phyloP scores from a whole-genome alignment of 192 early-diverging fungal genomes.

The Coemansia sp. region DNA sequence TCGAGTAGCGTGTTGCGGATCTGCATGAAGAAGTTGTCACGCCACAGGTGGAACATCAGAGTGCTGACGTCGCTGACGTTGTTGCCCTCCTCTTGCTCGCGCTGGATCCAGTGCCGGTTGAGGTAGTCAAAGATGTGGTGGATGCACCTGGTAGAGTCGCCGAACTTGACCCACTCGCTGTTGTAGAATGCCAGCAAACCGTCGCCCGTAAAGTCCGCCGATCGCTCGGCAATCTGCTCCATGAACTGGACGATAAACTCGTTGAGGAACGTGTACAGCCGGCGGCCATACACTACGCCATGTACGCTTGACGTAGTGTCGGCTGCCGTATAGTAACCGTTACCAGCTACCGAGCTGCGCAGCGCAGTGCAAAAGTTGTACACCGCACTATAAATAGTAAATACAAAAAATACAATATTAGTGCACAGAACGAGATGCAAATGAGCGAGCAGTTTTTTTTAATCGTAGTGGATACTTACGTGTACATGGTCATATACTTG shows the following conservation, averaged over 20 bases:
- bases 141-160: constrained; percentile 79
- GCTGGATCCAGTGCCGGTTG: constrained; percentile 97
- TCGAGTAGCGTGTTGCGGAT: constrained; percentile 53
- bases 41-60: constrained; percentile 77
- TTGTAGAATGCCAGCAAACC: constrained; percentile 87
- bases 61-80: constrained; percentile 90
- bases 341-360: constrained; percentile 26
- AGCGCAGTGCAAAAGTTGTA: constrained; percentile 59
- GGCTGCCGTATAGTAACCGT: constrained; percentile 37
- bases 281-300: constrained; percentile 59
- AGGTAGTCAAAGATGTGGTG: constrained; percentile 94
- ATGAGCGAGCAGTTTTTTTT: not conserved
- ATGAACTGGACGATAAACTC: constrained; percentile 62
- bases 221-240: constrained; percentile 56
- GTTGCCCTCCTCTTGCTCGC: constrained; percentile 94
- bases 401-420: not conserved
- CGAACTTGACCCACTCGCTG: constrained; percentile 88
- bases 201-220: constrained; percentile 74
- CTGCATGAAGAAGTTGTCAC: constrained; percentile 66
- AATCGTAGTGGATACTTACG: constrained; percentile 62
- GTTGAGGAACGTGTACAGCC: constrained; percentile 69
- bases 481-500: constrained; percentile 72
- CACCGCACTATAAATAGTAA: constrained; percentile 37
- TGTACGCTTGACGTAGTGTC: constrained; percentile 53
- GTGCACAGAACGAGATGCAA: not conserved